Percentiles rank a stretch among this genome's conserved stretches.
Evolutionary conservation across 805 yeast genomes (phyloP).

Genomic region (Kockiozyma suomiensis): DNA sequence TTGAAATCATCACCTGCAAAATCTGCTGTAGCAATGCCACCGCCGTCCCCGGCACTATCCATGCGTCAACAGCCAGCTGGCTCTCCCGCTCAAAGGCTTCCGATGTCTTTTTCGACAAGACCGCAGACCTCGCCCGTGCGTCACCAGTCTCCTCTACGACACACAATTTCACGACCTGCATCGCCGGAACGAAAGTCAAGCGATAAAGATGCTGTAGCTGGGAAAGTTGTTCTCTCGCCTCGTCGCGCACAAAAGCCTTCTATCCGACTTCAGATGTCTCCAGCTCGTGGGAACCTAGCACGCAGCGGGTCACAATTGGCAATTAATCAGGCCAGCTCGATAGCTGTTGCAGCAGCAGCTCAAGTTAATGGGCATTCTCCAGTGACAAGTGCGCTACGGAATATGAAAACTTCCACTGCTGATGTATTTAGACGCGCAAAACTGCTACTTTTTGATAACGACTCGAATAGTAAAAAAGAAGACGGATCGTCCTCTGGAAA

Average conservation of each 20-base stretch:
- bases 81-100: not conserved
- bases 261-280: constrained; percentile 1
- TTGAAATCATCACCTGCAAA: constrained; percentile 13
- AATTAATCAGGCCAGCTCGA: constrained; percentile 7
- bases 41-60: constrained; percentile 7
- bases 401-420: constrained; percentile 31
- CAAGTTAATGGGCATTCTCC: constrained; percentile 24
- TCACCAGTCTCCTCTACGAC: constrained; percentile 15
- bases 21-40: not conserved
- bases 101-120: constrained; percentile 11
- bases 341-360: constrained; percentile 12
- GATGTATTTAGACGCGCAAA: constrained; percentile 31
- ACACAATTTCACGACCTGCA: constrained; percentile 7
- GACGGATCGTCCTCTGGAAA: not conserved
- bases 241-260: constrained; percentile 8
- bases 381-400: constrained; percentile 16
- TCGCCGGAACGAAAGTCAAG: constrained; percentile 10
- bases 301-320: constrained; percentile 15
- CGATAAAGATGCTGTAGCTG: not conserved
- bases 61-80: not conserved
- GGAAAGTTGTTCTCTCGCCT: not conserved
- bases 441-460: constrained; percentile 21
- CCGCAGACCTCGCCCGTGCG: constrained; percentile 12
- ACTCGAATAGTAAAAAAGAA: not conserved
- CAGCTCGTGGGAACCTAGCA: not conserved